A percentile compares a stretch with the other conserved stretches of the same genome.
phyloP scores from a whole-genome alignment of 2,329 filamentous ascomycete species.

The Aspergillus eucalypticola region DNA sequence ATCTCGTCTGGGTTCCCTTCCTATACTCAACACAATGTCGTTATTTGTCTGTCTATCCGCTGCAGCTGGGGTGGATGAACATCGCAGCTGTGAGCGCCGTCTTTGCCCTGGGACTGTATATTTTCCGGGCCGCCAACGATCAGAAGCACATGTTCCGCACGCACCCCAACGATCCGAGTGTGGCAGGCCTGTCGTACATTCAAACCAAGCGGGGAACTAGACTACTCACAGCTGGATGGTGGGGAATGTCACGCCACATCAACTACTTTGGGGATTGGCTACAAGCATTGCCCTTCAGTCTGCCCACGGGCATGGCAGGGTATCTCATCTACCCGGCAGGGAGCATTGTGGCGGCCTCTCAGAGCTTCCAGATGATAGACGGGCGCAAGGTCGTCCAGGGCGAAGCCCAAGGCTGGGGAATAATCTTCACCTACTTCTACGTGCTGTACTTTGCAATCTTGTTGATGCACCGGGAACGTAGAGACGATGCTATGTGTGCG shows the following conservation, averaged over 20 bases:
- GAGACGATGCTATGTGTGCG: slow-evolving; percentile 84
- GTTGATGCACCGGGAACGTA: slow-evolving; percentile 75
- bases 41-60: slow-evolving; percentile 77
- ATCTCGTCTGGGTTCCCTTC: slow-evolving; percentile 87
- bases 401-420: slow-evolving; percentile 65
- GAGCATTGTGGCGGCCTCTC: not conserved
- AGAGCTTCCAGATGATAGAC: slow-evolving; percentile 54
- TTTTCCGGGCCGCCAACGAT: slow-evolving; percentile 84
- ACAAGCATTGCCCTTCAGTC: slow-evolving; percentile 81
- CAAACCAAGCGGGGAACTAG: slow-evolving; percentile 77
- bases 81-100: slow-evolving; percentile 65
- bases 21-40: slow-evolving; percentile 78
- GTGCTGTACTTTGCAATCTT: slow-evolving; percentile 84
- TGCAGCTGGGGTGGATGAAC: slow-evolving; percentile 68
- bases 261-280: slow-evolving; percentile 95
- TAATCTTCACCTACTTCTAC: slow-evolving; percentile 88
- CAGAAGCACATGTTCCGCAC: slow-evolving; percentile 91
- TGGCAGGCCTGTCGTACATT: slow-evolving; percentile 80
- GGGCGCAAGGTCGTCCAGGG: slow-evolving; percentile 16
- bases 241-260: slow-evolving; percentile 84
- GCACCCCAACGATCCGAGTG: slow-evolving; percentile 74
- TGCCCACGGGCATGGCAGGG: slow-evolving; percentile 79
- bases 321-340: slow-evolving; percentile 61
- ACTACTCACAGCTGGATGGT: slow-evolving; percentile 82
- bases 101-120: slow-evolving; percentile 70